phyloP scores from a whole-genome alignment of 371 early-diverging fungal species.

The Mortierella sp. region DNA sequence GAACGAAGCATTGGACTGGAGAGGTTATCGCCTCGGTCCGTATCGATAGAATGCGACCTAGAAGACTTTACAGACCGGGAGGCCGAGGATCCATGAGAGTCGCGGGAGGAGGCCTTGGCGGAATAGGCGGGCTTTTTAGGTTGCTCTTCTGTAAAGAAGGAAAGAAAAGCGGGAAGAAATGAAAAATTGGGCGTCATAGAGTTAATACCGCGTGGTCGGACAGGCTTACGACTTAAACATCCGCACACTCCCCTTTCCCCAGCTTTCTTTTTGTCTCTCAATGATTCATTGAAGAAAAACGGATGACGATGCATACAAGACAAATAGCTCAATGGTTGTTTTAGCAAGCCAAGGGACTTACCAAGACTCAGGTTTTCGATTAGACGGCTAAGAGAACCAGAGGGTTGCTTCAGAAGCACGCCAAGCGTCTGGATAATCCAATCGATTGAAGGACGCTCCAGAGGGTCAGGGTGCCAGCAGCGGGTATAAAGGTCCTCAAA shows the following conservation, averaged over 20 bases:
- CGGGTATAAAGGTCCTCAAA: constrained; percentile 56
- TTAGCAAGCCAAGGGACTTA: constrained; percentile 5
- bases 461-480: constrained; percentile 49
- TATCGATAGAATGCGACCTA: constrained; percentile 43
- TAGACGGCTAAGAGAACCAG: constrained; percentile 33
- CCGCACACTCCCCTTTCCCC: neutral
- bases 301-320: neutral
- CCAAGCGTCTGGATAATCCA: constrained; percentile 49
- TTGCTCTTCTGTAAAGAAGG: constrained; percentile 28
- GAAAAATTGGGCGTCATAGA: constrained; percentile 4
- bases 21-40: constrained; percentile 23
- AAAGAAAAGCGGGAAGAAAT: neutral
- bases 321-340: neutral
- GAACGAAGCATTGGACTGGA: constrained; percentile 39
- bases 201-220: neutral
- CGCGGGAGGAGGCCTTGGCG: constrained; percentile 50
- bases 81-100: constrained; percentile 41
- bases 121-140: constrained; percentile 54
- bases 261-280: neutral
- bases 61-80: constrained; percentile 42
- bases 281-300: neutral
- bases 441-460: constrained; percentile 52
- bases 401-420: constrained; percentile 53
- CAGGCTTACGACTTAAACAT: neutral
- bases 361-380: constrained; percentile 49